Percentiles rank a stretch among this genome's conserved stretches.
Evolutionary conservation across 768 basidiomycete genomes (phyloP).

Genomic region (Leccinum barrowsii): DNA sequence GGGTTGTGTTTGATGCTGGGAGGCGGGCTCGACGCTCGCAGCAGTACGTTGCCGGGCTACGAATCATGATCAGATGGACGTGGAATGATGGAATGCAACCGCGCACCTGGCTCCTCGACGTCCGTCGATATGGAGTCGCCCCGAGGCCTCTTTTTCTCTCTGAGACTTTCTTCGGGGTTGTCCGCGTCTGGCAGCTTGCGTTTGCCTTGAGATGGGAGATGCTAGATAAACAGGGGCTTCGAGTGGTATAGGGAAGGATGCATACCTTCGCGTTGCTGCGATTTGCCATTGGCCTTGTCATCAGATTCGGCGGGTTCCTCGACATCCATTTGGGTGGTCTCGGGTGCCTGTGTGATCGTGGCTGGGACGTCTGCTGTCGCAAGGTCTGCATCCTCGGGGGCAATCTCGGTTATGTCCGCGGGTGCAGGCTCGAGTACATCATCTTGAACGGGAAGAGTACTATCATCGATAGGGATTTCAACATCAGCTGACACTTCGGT

Average conservation of each 20-base stretch:
- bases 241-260: not conserved
- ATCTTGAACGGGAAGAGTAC: slow-evolving; percentile 6
- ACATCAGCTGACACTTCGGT: not conserved
- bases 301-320: slow-evolving; percentile 14
- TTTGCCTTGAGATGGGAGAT: slow-evolving; percentile 16
- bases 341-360: not conserved
- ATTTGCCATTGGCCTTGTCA: not conserved
- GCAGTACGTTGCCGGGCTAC: slow-evolving; percentile 20
- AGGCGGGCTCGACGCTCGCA: slow-evolving; percentile 14
- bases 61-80: slow-evolving; percentile 1
- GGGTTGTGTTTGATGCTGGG: slow-evolving; percentile 18
- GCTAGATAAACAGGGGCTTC: not conserved
- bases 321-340: slow-evolving; percentile 5
- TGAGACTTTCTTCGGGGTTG: slow-evolving; percentile 18
- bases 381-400: slow-evolving; percentile 7
- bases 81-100: not conserved
- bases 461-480: slow-evolving; percentile 3
- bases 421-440: slow-evolving; percentile 2
- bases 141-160: slow-evolving; percentile 29
- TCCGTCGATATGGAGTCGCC: slow-evolving; percentile 24
- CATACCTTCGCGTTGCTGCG: slow-evolving; percentile 24
- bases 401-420: slow-evolving; percentile 2
- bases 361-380: slow-evolving; percentile 5
- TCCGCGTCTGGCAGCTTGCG: slow-evolving; percentile 26
- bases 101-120: slow-evolving; percentile 44